Evolutionary conservation across 768 basidiomycete species (phyloP), one percentile per base, ranked within the genome.

Genomic region (Pleurotus salmoneostramineus): DNA sequence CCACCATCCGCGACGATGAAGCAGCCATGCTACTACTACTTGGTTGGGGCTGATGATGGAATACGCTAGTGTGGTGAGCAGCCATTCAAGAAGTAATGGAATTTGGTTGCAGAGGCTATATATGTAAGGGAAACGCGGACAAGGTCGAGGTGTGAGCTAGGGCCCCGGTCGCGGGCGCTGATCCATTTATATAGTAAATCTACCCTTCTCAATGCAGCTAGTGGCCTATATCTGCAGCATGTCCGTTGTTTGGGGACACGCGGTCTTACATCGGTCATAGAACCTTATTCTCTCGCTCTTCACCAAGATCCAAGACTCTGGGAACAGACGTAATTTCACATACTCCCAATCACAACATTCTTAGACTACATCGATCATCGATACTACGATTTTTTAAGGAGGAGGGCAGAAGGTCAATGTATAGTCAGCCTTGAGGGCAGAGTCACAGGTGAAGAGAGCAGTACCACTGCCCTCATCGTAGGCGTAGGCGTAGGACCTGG

Each of bases 401-500:
- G 50, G 67, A 49, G 71, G 71, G 63, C 72, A 74, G 65, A 73
- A 73, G 31, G 72, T 72, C n/a, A 74, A 44, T 8, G 72, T 74
- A 56, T 72, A 77, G 50, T 71, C 69, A 1, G 73, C 67, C 5
- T 58, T 50, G 43, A 50, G 27, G 17, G 33, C 40, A 14, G 71
- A 64, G 21, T 59, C 48, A 65, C 81, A 81, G 0, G 72, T 76
- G 71, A 72, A 80, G 32, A 81, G 68, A 2, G 81, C 80, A 5
- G 78, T 78, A 0, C 74, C 76, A 59, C 69, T 72, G 27, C 62
- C 61, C 65, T 80, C 77, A 62, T 81, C 79, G 59, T 68, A 80
- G 1, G 79, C 77, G 56, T 78, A 80, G 0, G 68, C 77, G 52
- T 78, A 78, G 0, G 74, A 59, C 46, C 73, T 64, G 33, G 66